These are phyloP conservation scores for Geotrichum carabidarum DNA, from an alignment of 1,139 yeast species.

Conservation along the genomic window DNA sequence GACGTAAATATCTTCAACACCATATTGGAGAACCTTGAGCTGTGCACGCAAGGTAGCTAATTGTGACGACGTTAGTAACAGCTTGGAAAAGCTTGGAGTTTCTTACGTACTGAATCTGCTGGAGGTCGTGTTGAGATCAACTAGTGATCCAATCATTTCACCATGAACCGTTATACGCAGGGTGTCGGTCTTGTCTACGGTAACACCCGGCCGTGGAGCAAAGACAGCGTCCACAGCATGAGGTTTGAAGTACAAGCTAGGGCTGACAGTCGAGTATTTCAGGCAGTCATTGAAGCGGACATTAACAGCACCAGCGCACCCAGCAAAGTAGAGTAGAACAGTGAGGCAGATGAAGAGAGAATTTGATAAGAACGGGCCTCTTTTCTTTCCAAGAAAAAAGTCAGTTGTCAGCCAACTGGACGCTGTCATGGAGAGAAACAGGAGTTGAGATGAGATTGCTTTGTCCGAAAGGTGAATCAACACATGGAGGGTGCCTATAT, in stretches of 20 bases:
- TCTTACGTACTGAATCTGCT: constrained; percentile 24
- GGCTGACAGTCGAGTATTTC: constrained; percentile 9
- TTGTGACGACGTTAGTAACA: background rate
- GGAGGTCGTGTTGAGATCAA: constrained; percentile 28
- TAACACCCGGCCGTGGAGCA: constrained; percentile 1
- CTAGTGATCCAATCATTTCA: constrained; percentile 25
- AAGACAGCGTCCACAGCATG: constrained; percentile 12
- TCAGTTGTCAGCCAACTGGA: background rate
- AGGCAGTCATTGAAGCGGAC: constrained; percentile 22
- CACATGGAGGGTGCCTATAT: background rate
- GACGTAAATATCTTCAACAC: constrained; percentile 23
- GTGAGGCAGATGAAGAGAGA: background rate
- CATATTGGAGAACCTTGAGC: constrained; percentile 26
- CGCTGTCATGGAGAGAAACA: constrained; percentile 1
- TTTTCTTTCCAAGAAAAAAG: background rate
- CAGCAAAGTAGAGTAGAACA: background rate
- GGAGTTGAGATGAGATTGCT: background rate
- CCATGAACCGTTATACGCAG: constrained; percentile 27
- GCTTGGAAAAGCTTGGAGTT: background rate
- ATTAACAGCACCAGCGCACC: background rate
- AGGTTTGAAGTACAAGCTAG: constrained; percentile 12
- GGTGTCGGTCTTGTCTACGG: constrained; percentile 16
- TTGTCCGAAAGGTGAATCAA: background rate
- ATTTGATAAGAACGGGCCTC: background rate
- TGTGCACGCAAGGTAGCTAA: constrained; percentile 29